Evolutionary conservation across 495 filamentous ascomycete species (phyloP).

Genomic region (Physcia stellaris): DNA sequence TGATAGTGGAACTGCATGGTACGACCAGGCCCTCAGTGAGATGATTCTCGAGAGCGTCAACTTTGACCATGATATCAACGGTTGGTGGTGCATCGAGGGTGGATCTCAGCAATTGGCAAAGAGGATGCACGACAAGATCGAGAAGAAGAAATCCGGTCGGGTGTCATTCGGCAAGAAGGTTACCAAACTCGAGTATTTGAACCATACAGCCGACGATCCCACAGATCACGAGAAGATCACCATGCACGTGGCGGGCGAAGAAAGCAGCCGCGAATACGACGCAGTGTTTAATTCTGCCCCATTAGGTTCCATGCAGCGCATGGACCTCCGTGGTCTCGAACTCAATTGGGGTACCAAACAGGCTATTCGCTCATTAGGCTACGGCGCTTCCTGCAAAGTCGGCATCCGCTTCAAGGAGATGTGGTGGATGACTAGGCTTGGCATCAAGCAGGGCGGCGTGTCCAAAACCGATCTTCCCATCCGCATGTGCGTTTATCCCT

Average conservation of each 20-base stretch:
- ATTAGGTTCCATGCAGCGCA: constrained; percentile 13
- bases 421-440: constrained; percentile 15
- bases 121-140: constrained; percentile 8
- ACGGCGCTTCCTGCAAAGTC: constrained; percentile 17
- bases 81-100: constrained; percentile 15
- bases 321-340: constrained; percentile 9
- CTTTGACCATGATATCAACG: constrained; percentile 14
- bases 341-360: constrained; percentile 11
- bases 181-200: constrained; percentile 4
- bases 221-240: not conserved
- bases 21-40: constrained; percentile 25
- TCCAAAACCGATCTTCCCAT: constrained; percentile 24
- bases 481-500: constrained; percentile 30
- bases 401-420: constrained; percentile 14
- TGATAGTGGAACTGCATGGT: constrained; percentile 17
- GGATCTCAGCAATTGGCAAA: constrained; percentile 11
- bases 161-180: constrained; percentile 1
- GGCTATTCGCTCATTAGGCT: constrained; percentile 16
- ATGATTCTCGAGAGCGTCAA: constrained; percentile 21
- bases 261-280: constrained; percentile 7
- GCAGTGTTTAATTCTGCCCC: constrained; percentile 16
- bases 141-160: not conserved
- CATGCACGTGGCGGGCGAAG: constrained; percentile 4
- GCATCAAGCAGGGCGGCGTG: constrained; percentile 21
- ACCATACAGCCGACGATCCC: not conserved